These are phyloP conservation scores for Clarireedia sp. DNA, from an alignment of 2,329 filamentous ascomycete genomes.

Conservation along the genomic window DNA sequence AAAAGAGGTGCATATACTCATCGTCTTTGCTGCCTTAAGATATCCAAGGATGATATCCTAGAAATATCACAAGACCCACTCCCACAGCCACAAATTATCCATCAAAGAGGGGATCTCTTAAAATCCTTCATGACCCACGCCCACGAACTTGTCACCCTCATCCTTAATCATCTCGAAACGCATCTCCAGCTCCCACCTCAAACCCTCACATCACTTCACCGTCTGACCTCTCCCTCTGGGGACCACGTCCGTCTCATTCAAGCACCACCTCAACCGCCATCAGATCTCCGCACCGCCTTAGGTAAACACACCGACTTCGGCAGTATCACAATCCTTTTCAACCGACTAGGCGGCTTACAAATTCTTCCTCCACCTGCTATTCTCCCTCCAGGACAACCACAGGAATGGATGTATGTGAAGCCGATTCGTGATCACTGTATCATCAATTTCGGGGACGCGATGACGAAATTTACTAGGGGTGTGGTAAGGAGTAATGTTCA, in stretches of 20 bases:
- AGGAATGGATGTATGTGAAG: conserved; percentile 14
- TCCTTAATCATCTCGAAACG: conserved; percentile 21
- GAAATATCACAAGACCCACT: no score
- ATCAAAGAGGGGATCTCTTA: no score
- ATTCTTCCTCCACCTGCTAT: conserved; percentile 27
- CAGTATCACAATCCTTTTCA: conserved; percentile 34
- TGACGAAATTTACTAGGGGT: conserved; percentile 30
- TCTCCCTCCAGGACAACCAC: conserved; percentile 16
- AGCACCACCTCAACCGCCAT: no score
- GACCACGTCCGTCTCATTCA: conserved; percentile 18
- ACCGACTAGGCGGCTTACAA: conserved; percentile 33
- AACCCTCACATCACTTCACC: conserved; percentile 19
- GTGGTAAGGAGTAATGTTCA: conserved; percentile 30
- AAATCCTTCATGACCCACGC: no score
- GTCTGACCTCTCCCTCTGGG: conserved; percentile 13
- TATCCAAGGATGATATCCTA: no score
- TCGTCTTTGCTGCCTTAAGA: no score
- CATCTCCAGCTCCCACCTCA: conserved; percentile 20
- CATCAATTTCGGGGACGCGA: conserved; percentile 33
- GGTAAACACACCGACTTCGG: conserved; percentile 34
- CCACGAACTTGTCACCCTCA: conserved; percentile 12
- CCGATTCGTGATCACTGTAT: conserved; percentile 31
- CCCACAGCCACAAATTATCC: no score
- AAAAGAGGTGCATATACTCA: no score
- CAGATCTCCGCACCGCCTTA: conserved; percentile 12